These are phyloP conservation scores for Berberis vulgaris DNA, from an alignment of 164 flowering plant species.

Conservation along the genomic window DNA sequence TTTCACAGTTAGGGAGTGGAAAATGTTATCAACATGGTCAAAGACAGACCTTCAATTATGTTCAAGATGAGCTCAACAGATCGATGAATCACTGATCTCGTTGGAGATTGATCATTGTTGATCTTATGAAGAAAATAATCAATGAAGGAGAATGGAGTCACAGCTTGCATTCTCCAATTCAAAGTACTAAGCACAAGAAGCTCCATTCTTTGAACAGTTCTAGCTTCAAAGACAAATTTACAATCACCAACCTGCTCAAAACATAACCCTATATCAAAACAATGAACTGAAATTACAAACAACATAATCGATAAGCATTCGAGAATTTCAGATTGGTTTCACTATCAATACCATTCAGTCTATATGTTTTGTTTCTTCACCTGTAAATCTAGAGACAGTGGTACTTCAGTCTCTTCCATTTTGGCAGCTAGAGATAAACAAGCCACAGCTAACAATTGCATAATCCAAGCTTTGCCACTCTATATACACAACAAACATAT, in stretches of 20 bases:
- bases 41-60: conserved; percentile 35
- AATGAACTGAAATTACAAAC: background rate
- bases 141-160: conserved; percentile 71
- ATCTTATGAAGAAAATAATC: conserved; percentile 52
- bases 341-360: conserved; percentile 10
- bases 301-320: background rate
- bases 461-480: conserved; percentile 71
- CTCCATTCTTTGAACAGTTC: conserved; percentile 80
- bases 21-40: background rate
- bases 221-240: conserved; percentile 62
- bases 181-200: conserved; percentile 72
- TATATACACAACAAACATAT: conserved; percentile 11
- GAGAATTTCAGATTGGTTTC: background rate
- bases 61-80: conserved; percentile 37
- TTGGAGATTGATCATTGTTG: conserved; percentile 26
- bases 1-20: too few relatives aligned
- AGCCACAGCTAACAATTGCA: conserved; percentile 69
- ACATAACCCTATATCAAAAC: background rate
- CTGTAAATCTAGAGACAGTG: conserved; percentile 67
- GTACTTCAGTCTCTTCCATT: conserved; percentile 78
- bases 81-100: conserved; percentile 17
- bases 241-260: conserved; percentile 51
- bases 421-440: conserved; percentile 86
- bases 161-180: conserved; percentile 76
- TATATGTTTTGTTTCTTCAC: conserved; percentile 22